These are phyloP conservation scores for Ceratocystis cubensis DNA, from an alignment of 2,329 filamentous ascomycete species.

Conservation along the genomic window DNA sequence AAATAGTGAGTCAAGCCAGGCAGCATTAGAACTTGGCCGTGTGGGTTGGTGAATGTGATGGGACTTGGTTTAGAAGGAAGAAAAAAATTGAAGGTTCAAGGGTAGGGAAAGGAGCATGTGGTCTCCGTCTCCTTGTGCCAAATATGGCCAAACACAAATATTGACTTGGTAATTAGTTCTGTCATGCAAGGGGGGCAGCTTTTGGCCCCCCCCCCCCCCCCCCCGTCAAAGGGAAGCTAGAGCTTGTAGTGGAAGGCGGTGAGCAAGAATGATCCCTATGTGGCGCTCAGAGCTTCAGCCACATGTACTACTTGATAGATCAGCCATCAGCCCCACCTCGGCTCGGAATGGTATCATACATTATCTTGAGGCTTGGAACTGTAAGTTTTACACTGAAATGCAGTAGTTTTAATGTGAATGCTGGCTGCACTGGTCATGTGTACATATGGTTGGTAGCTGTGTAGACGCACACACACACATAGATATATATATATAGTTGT, in stretches of 20 bases:
- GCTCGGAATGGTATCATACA: not conserved
- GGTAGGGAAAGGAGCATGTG: not conserved
- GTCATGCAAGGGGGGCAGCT: not conserved
- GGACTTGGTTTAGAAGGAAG: too few species aligned
- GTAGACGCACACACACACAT: too few species aligned
- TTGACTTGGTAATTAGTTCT: not conserved
- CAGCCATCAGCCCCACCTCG: not conserved
- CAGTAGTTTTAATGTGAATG: not conserved
- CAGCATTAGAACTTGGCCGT: not conserved
- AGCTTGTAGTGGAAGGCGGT: conserved; percentile 1
- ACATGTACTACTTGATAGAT: not conserved
- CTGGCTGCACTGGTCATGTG: not conserved
- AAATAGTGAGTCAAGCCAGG: not conserved
- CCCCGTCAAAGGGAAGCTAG: not conserved
- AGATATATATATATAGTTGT: too few species aligned
- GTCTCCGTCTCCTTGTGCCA: not conserved
- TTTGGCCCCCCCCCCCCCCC: not conserved
- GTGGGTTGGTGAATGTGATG: too few species aligned
- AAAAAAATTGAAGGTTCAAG: not conserved
- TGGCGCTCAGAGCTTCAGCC: not conserved
- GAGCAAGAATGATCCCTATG: not conserved
- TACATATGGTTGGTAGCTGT: too few species aligned
- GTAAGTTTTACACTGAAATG: not conserved
- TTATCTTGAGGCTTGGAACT: not conserved
- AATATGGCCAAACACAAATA: conserved; percentile 5